Evolutionary conservation across 768 basidiomycete genomes (phyloP), one percentile per base, ranked within the genome.

Genomic region (Russula sp.): DNA sequence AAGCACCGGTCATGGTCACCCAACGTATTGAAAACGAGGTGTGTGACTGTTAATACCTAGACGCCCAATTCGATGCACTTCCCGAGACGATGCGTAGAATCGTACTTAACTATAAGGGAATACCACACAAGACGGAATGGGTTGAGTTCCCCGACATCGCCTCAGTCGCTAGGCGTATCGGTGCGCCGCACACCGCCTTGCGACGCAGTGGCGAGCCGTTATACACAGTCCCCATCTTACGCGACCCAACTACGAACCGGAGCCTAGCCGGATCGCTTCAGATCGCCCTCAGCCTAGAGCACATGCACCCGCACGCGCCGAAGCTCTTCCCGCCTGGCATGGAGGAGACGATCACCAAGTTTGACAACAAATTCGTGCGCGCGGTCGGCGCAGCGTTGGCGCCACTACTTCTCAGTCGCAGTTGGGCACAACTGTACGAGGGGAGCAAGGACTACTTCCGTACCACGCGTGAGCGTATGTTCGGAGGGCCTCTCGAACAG

Each of bases 231-330:
- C 45, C 45, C 20, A 47, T 47, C 45, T 1, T 47, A 22, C 45
- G n/a, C 45, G 20, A 47, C 49, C 27, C 22, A 32, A 32, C 31
- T 11, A 50, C 45, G 3, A 73, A 72, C 5, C 59, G 65, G 2
- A 58, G 69, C 6, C 35, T 82, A 14, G 55, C 76, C 8, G 78
- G 82, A 22, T 82, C 82, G 0, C 65, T 74, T 55, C 69, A 66
- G 34, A 84, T 84, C 55, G 81, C 79, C 3, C 65, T 72, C 13
- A 80, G 82, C 67, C 73, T 84, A 45, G 82, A 83, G 57, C 71
- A 71, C 1, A 73, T 74, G 0, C 82, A 82, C 62, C 78, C 81
- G 0, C 69, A 75, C 42, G 72, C 75, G 1, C 77, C 77, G 0
- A 63, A 56, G 13, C 66, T 82, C n/a, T 69, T 13, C 13, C 39